Evolutionary conservation across 441 rosid species (phyloP).

Genomic region (Populus trichocarpa): DNA sequence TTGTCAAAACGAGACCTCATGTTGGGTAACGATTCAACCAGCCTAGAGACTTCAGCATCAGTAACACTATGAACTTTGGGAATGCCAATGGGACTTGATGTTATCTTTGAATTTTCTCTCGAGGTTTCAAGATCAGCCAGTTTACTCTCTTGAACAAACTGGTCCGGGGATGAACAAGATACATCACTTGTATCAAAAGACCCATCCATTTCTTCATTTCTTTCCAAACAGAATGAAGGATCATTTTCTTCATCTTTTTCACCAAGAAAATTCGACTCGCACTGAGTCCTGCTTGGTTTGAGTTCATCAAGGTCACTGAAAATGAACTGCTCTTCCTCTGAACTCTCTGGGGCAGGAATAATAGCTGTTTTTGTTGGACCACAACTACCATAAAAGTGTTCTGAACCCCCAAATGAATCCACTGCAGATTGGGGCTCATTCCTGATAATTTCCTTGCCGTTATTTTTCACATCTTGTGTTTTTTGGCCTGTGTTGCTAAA

Average conservation of each 20-base stretch:
- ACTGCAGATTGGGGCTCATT: slow-evolving; percentile 27
- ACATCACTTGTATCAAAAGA: slow-evolving; percentile 19
- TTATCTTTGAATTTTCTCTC: slow-evolving; percentile 23
- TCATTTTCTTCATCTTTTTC: slow-evolving; percentile 23
- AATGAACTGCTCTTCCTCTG: slow-evolving; percentile 74
- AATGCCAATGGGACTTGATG: slow-evolving; percentile 53
- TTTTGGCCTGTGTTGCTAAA: slow-evolving; percentile 26
- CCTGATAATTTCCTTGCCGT: slow-evolving; percentile 7
- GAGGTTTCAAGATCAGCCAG: slow-evolving; percentile 25
- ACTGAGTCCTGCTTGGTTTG: slow-evolving; percentile 24
- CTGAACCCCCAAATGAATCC: slow-evolving; percentile 25
- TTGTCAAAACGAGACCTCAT: slow-evolving; percentile 34
- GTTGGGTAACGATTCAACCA: slow-evolving; percentile 70
- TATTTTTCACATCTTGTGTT: slow-evolving; percentile 24
- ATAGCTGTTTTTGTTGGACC: slow-evolving; percentile 27
- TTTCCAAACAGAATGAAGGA: slow-evolving; percentile 20
- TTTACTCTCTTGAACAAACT: slow-evolving; percentile 23
- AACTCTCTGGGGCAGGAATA: slow-evolving; percentile 38
- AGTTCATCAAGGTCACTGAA: slow-evolving; percentile 63
- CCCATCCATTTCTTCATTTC: slow-evolving; percentile 20
- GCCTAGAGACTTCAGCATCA: slow-evolving; percentile 36
- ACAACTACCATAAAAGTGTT: slow-evolving; percentile 24
- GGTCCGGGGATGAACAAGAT: slow-evolving; percentile 23
- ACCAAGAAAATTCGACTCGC: slow-evolving; percentile 27
- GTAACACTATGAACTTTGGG: slow-evolving; percentile 27